These are phyloP conservation scores for Colletotrichum orchidophilum DNA, from an alignment of 2,329 filamentous ascomycete genomes.

Conservation along the genomic window DNA sequence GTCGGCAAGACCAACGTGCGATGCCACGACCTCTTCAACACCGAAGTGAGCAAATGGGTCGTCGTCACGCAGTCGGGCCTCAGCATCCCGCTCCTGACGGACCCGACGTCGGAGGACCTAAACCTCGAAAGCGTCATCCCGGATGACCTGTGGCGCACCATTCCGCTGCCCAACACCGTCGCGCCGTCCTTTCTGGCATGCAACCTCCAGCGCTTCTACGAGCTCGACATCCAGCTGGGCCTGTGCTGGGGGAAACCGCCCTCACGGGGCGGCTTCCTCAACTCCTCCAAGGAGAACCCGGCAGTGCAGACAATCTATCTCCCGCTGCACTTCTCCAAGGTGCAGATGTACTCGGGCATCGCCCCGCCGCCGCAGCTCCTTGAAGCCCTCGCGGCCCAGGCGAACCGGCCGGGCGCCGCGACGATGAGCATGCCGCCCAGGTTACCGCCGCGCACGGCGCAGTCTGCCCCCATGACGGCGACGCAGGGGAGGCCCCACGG, in stretches of 20 bases:
- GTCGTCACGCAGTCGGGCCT: slow-evolving; percentile 78
- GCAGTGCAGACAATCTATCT: slow-evolving; percentile 74
- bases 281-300: slow-evolving; percentile 37
- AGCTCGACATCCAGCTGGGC: slow-evolving; percentile 83
- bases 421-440: slow-evolving; percentile 46
- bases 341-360: slow-evolving; percentile 89
- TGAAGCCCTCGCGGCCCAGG: slow-evolving; percentile 58
- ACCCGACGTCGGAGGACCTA: slow-evolving; percentile 61
- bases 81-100: slow-evolving; percentile 71
- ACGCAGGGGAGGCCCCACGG: slow-evolving; percentile 31
- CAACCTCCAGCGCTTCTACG: slow-evolving; percentile 84
- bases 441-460: slow-evolving; percentile 46
- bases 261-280: slow-evolving; percentile 42
- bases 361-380: slow-evolving; percentile 81
- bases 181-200: slow-evolving; percentile 89
- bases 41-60: slow-evolving; percentile 79
- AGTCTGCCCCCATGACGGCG: slow-evolving; percentile 38
- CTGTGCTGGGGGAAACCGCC: slow-evolving; percentile 75
- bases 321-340: slow-evolving; percentile 76
- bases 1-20: slow-evolving; percentile 82
- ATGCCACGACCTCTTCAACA: slow-evolving; percentile 77
- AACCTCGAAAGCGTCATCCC: slow-evolving; percentile 77
- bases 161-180: slow-evolving; percentile 83
- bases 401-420: slow-evolving; percentile 47
- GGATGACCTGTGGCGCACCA: slow-evolving; percentile 75